phyloP scores from a whole-genome alignment of 805 yeast species.

The Nakazawaea pomicola region DNA sequence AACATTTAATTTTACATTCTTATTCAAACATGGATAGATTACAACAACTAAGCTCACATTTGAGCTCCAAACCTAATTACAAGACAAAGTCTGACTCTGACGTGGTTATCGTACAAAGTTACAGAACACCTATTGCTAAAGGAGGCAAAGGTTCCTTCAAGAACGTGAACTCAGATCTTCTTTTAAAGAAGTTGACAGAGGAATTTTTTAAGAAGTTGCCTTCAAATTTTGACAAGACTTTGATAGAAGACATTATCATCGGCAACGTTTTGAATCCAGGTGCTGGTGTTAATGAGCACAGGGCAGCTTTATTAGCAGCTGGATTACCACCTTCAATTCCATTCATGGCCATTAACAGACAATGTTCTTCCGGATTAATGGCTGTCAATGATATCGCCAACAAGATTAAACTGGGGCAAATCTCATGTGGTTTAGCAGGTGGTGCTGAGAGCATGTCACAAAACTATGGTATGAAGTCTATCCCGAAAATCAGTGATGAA shows the following conservation, averaged over 20 bases:
- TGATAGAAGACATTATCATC: conserved; percentile 79
- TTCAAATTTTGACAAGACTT: conserved; percentile 40
- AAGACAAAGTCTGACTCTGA: conserved; percentile 70
- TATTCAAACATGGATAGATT: conserved; percentile 29
- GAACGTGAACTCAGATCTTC: conserved; percentile 76
- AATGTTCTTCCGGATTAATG: conserved; percentile 91
- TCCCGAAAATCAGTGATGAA: conserved; percentile 52
- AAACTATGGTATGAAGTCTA: conserved; percentile 77
- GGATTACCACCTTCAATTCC: conserved; percentile 82
- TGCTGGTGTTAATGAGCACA: conserved; percentile 92
- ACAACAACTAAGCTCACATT: conserved; percentile 28
- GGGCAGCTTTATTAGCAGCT: conserved; percentile 88
- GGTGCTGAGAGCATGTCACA: conserved; percentile 96
- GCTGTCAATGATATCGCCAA: conserved; percentile 88
- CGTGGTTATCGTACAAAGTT: conserved; percentile 85
- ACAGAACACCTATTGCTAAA: conserved; percentile 85
- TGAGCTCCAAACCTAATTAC: conserved; percentile 25
- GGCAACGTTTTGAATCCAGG: conserved; percentile 92
- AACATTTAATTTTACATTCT: too few species aligned
- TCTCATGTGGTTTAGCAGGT: conserved; percentile 83
- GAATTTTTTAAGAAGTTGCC: conserved; percentile 51
- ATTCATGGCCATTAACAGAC: conserved; percentile 83
- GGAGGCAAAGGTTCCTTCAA: conserved; percentile 86
- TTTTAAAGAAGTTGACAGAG: conserved; percentile 59
- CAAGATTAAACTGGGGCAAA: conserved; percentile 78